phyloP scores from a whole-genome alignment of 2,329 filamentous ascomycete species.

The Fusarium zealandicum region DNA sequence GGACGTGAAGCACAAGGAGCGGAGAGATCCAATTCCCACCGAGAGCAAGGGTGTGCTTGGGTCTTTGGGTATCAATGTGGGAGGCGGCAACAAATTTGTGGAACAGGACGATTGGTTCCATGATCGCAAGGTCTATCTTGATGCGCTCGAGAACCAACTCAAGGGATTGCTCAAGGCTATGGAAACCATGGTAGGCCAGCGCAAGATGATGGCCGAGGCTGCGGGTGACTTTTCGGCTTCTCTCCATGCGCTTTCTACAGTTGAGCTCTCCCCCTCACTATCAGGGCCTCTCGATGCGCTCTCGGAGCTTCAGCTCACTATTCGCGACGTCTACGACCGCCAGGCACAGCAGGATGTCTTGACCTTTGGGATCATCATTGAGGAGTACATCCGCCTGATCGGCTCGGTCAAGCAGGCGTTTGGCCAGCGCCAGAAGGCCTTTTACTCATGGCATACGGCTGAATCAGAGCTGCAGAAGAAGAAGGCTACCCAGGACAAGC shows the following conservation, averaged over 20 bases:
- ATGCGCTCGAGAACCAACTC: conserved; percentile 90
- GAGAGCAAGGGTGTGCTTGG: conserved; percentile 96
- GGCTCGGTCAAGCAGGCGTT: conserved; percentile 95
- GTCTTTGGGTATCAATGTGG: conserved; percentile 79
- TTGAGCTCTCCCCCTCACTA: conserved; percentile 88
- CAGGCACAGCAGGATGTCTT: conserved; percentile 97
- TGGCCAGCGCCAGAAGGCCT: conserved; percentile 90
- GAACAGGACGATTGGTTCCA: conserved; percentile 99
- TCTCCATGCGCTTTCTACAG: conserved; percentile 88
- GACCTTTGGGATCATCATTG: conserved; percentile 95
- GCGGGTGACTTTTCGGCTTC: conserved; percentile 93
- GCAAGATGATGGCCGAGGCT: conserved; percentile 91
- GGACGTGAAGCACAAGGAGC: conserved; percentile 97
- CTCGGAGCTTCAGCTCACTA: conserved; percentile 91
- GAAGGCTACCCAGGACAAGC: conserved; percentile 87
- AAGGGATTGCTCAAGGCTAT: conserved; percentile 92
- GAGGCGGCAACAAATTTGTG: conserved; percentile 85
- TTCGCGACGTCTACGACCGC: conserved; percentile 92
- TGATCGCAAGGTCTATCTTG: conserved; percentile 91
- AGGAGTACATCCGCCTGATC: conserved; percentile 97
- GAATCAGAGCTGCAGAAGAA: conserved; percentile 92
- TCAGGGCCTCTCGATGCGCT: conserved; percentile 90
- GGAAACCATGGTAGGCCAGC: conserved; percentile 88
- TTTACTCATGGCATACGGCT: conserved; percentile 90
- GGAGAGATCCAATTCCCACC: conserved; percentile 81